Conservation (phyloP, 768 basidiomycete genomes). For the Boletellus ananiceps region DNA sequence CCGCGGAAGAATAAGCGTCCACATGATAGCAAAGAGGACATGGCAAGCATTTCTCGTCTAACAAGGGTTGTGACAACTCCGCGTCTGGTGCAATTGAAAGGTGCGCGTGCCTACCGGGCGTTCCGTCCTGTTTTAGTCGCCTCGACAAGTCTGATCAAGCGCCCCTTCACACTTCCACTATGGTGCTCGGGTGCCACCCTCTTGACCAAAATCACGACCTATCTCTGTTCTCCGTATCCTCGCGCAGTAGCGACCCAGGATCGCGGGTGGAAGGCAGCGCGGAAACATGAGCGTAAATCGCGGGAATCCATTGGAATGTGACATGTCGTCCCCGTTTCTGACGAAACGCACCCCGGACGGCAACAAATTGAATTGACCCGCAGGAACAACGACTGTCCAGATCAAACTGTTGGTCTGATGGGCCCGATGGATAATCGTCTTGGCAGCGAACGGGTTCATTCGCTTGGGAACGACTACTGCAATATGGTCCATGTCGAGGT, state of each 20-base stretch:
- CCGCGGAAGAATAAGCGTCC: no score
- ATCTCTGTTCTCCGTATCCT: background rate
- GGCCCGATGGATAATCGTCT: slow-evolving; percentile 1
- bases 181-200: no score
- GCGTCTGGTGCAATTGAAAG: no score
- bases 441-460: slow-evolving; percentile 7
- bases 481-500: slow-evolving; percentile 22
- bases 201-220: background rate
- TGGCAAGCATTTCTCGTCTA: no score
- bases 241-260: no score
- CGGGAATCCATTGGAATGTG: background rate
- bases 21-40: no score
- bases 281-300: slow-evolving; percentile 6
- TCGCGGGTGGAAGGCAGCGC: background rate
- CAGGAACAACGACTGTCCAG: slow-evolving; percentile 1
- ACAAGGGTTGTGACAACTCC: no score
- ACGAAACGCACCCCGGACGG: slow-evolving; percentile 3
- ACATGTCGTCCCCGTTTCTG: slow-evolving; percentile 4
- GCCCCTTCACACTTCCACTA: no score
- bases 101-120: no score
- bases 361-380: slow-evolving; percentile 2
- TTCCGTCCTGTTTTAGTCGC: no score
- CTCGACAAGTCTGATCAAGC: no score
- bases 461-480: slow-evolving; percentile 1
- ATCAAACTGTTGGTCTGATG: slow-evolving; percentile 1